phyloP scores from a whole-genome alignment of 345 rosid species.

The Pelargonium nanum region DNA sequence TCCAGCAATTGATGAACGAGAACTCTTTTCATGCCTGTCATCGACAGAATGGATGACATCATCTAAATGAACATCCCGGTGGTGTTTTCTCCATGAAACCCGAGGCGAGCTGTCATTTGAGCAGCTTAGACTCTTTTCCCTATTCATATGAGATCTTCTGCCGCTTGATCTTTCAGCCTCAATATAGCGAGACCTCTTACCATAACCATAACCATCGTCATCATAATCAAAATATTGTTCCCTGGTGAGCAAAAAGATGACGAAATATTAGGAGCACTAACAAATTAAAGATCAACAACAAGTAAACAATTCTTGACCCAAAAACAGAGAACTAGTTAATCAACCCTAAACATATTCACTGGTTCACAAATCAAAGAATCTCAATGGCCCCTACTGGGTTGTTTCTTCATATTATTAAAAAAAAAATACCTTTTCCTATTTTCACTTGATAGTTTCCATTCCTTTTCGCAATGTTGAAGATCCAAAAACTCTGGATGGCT shows the following conservation, averaged over 20 bases:
- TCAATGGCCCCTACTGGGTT: background rate
- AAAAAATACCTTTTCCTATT: constrained; percentile 14
- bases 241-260: constrained; percentile 6
- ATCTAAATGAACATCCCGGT: background rate
- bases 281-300: no score
- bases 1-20: constrained; percentile 6
- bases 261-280: background rate
- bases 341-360: background rate
- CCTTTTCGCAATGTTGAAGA: constrained; percentile 18
- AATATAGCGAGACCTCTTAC: constrained; percentile 1
- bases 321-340: background rate
- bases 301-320: background rate
- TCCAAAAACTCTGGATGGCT: constrained; percentile 3
- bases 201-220: background rate
- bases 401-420: background rate
- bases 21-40: constrained; percentile 11
- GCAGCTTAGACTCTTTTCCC: constrained; percentile 15
- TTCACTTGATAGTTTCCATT: constrained; percentile 12
- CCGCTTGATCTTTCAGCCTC: constrained; percentile 14
- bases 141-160: background rate
- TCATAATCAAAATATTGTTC: constrained; percentile 9
- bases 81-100: constrained; percentile 8
- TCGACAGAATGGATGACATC: constrained; percentile 6
- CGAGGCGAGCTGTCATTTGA: constrained; percentile 16
- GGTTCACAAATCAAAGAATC: background rate